phyloP scores from a whole-genome alignment of 1,139 yeast species.

The Sugiyamaella paludigena region DNA sequence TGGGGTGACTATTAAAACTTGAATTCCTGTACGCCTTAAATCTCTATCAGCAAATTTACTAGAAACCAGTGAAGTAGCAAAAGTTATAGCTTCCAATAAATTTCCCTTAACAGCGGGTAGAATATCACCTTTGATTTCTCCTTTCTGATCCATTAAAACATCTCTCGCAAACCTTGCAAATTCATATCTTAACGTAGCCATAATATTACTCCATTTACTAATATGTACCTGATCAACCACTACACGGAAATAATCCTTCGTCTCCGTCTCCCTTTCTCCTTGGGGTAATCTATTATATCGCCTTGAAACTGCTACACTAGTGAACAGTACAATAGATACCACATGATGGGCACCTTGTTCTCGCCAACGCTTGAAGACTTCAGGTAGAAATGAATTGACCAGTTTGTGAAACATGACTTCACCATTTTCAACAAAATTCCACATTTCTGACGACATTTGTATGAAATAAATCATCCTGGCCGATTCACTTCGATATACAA shows the following conservation, averaged over 20 bases:
- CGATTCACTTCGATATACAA: slow-evolving; percentile 86
- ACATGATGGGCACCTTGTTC: slow-evolving; percentile 84
- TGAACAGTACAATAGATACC: slow-evolving; percentile 83
- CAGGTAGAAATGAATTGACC: slow-evolving; percentile 86
- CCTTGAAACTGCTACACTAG: slow-evolving; percentile 67
- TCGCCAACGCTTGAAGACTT: slow-evolving; percentile 84
- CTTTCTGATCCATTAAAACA: slow-evolving; percentile 45
- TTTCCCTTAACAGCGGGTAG: slow-evolving; percentile 90
- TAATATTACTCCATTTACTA: slow-evolving; percentile 79
- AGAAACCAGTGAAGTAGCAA: slow-evolving; percentile 75
- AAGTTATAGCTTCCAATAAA: slow-evolving; percentile 77
- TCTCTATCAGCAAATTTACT: slow-evolving; percentile 85
- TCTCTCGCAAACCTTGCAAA: slow-evolving; percentile 81
- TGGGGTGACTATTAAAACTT: slow-evolving; percentile 81
- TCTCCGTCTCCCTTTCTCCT: slow-evolving; percentile 70
- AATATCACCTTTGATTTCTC: slow-evolving; percentile 42
- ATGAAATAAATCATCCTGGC: slow-evolving; percentile 79
- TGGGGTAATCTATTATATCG: slow-evolving; percentile 36
- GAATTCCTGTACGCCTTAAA: slow-evolving; percentile 79
- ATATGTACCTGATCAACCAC: slow-evolving; percentile 94
- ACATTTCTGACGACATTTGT: slow-evolving; percentile 93
- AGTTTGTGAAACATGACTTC: slow-evolving; percentile 91
- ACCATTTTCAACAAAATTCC: slow-evolving; percentile 97
- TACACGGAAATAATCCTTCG: slow-evolving; percentile 82
- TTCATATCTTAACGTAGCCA: slow-evolving; percentile 82